A percentile compares a stretch with the other conserved stretches of the same genome.
Conservation (phyloP, 2,329 filamentous ascomycete species). For the Neophaeococcomyces aloes region DNA sequence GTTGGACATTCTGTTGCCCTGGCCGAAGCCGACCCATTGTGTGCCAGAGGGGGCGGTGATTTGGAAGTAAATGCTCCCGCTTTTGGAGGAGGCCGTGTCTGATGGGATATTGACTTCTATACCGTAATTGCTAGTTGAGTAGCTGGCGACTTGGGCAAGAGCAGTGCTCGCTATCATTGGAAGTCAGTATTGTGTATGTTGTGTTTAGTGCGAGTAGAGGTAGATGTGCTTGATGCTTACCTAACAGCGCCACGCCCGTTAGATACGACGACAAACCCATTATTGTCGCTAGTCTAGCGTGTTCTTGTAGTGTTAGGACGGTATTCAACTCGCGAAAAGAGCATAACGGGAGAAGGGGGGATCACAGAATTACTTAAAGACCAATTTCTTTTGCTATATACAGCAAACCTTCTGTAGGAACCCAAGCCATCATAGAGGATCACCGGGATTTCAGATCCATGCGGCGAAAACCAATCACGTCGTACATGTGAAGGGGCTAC, state of each 20-base stretch:
- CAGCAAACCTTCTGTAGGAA: too few species aligned
- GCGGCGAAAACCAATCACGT: too few species aligned
- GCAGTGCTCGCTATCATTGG: conserved; percentile 12
- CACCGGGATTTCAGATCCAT: too few species aligned
- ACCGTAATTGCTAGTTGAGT: conserved; percentile 8
- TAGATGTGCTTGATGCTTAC: background rate
- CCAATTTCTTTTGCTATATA: too few species aligned
- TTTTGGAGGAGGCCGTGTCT: conserved; percentile 39
- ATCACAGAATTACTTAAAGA: too few species aligned
- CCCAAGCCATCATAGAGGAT: too few species aligned
- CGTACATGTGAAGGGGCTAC: too few species aligned
- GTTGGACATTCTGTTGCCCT: conserved; percentile 44
- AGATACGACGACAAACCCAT: conserved; percentile 6
- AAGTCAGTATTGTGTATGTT: conserved; percentile 28
- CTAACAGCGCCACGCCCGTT: background rate
- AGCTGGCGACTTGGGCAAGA: conserved; percentile 17
- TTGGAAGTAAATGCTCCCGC: conserved; percentile 49
- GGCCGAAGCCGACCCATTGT: conserved; percentile 47
- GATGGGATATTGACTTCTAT: conserved; percentile 44
- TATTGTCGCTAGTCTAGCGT: background rate
- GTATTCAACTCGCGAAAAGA: background rate
- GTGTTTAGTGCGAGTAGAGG: background rate
- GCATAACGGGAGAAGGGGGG: too few species aligned
- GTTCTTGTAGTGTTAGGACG: background rate
- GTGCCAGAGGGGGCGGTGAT: conserved; percentile 44